Evolutionary conservation across 345 rosid genomes (phyloP), one percentile per base, ranked within the genome.

Genomic region (Melaleuca quinquenervia): DNA sequence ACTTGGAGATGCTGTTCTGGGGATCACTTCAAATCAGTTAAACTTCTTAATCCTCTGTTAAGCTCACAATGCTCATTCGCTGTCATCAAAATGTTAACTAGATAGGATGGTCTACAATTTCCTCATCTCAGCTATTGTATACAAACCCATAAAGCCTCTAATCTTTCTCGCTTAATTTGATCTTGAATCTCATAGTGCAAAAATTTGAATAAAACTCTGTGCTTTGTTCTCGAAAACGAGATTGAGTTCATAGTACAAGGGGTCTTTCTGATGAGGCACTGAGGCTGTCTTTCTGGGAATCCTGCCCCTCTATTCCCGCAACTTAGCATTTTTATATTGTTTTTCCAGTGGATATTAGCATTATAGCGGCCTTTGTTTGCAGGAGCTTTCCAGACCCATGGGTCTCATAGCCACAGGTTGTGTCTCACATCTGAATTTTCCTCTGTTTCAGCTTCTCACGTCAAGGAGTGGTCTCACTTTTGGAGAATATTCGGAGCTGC

Each of bases 401-500:
- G 78, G 32, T 32, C 18, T 22, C 48, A 32, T 64, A 10, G 50
- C 14, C 1, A 44, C 22, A 50, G 74, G 6, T 58, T 24, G 24
- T 83, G 74, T 54, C 62, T 52, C 50, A 54, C 82, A 44, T 56
- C 32, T 11, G 75, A 50, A 62, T 82, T 55, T 41, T 75, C 50
- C 6, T 84, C 82, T 50, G 29, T 50, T 90, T 82, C 94, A 94
- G 98, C 88, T 93, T 87, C 91, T 90, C 86, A 86, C 92, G 27
- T 89, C 95, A 36, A 85, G 91, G 58, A 86, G 87, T 4, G 85
- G 90, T 45, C 91, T 93, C 51, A 94, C 98, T 27, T 96, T 95
- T 88, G 99, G 99, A 87, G 96, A 95, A 85, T 95, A 94, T 82
- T 84, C 98, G 11, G 98, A 94, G 94, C 92, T 87, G 91, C 94